phyloP scores from a whole-genome alignment of 768 basidiomycete genomes.

The Panellus pusillus region DNA sequence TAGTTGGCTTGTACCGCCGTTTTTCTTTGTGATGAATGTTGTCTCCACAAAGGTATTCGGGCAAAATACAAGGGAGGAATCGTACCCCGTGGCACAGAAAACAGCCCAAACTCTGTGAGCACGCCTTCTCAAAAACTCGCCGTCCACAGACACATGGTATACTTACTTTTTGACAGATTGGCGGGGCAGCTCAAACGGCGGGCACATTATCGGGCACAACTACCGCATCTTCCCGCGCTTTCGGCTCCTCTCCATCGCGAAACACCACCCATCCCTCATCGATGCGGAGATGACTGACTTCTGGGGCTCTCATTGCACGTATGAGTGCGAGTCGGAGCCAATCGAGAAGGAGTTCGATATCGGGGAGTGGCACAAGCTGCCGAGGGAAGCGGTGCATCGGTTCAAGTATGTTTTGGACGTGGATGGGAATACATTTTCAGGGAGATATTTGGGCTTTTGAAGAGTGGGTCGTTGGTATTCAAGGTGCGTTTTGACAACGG shows the following conservation, averaged over 20 bases:
- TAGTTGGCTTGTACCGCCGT: too few species aligned
- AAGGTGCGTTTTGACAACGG: slow-evolving; percentile 5
- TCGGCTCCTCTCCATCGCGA: slow-evolving; percentile 15
- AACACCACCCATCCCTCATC: slow-evolving; percentile 5
- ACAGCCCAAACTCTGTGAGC: too few species aligned
- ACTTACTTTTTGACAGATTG: too few species aligned
- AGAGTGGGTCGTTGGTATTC: slow-evolving; percentile 21
- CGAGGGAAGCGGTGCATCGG: slow-evolving; percentile 18
- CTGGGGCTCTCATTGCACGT: slow-evolving; percentile 17
- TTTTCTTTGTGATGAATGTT: too few species aligned
- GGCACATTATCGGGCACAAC: slow-evolving; percentile 16
- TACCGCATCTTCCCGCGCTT: slow-evolving; percentile 18
- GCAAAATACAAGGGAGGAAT: too few species aligned
- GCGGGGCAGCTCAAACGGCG: slow-evolving; percentile 18
- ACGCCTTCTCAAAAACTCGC: too few species aligned
- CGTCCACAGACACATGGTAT: too few species aligned
- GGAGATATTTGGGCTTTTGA: slow-evolving; percentile 18
- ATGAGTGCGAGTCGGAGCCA: slow-evolving; percentile 15
- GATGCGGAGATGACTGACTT: slow-evolving; percentile 17
- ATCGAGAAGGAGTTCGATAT: slow-evolving; percentile 16
- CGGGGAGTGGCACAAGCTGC: neutral
- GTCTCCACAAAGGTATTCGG: too few species aligned
- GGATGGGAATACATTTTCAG: slow-evolving; percentile 22
- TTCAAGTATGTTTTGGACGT: slow-evolving; percentile 21
- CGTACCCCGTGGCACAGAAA: too few species aligned